A percentile compares a stretch with the other conserved stretches of the same genome.
Evolutionary conservation across 1,284 basidiomycete species (phyloP).

Genomic region (Ustilago cynodontis): DNA sequence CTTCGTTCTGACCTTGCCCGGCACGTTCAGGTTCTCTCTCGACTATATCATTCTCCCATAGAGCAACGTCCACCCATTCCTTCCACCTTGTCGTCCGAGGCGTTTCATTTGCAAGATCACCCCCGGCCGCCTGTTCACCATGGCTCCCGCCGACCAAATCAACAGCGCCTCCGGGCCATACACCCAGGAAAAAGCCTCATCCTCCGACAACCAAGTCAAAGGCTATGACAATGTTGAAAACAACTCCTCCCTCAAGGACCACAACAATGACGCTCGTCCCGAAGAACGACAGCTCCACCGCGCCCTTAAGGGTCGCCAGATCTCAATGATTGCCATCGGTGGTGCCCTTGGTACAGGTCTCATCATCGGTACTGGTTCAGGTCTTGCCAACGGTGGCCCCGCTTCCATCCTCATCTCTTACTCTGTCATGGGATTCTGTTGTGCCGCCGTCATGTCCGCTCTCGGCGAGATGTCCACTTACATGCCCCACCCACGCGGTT

Average conservation of each 20-base stretch:
- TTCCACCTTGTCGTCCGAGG: neutral
- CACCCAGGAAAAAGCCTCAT: conserved; percentile 28
- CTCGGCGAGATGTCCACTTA: conserved; percentile 72
- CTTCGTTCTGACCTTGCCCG: no score
- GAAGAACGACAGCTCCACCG: conserved; percentile 57
- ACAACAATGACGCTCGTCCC: conserved; percentile 24
- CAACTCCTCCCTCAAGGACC: conserved; percentile 15
- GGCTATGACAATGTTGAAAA: conserved; percentile 26
- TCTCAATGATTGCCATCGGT: conserved; percentile 76
- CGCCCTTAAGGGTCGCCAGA: conserved; percentile 73
- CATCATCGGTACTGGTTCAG: conserved; percentile 77
- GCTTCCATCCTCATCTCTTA: conserved; percentile 72
- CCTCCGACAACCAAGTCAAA: conserved; percentile 29
- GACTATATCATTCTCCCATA: neutral
- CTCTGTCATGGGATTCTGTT: conserved; percentile 63
- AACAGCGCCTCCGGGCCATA: conserved; percentile 15
- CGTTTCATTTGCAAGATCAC: neutral
- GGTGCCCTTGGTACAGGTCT: conserved; percentile 75
- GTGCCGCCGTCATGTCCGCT: conserved; percentile 58
- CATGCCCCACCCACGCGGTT: conserved; percentile 71
- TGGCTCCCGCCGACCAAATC: conserved; percentile 27
- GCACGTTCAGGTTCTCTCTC: neutral
- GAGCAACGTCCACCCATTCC: no score
- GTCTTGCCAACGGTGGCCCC: conserved; percentile 72
- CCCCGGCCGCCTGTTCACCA: neutral